Percentiles rank a stretch among this genome's conserved stretches.
Conservation (phyloP, 1,284 basidiomycete species). For the Ustanciosporium gigantosporum region DNA sequence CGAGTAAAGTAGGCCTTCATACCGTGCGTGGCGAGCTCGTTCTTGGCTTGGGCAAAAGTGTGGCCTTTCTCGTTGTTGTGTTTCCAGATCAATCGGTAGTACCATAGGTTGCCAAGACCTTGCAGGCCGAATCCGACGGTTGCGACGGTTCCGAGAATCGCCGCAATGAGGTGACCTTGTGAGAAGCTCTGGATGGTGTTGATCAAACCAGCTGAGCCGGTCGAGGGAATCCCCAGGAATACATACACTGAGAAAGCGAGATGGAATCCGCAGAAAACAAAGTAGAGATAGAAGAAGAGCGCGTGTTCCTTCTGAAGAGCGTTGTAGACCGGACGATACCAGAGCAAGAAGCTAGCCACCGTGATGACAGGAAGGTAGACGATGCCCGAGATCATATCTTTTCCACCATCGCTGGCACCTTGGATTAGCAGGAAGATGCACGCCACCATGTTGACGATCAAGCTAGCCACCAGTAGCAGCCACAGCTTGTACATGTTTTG, state of each 20-base stretch:
- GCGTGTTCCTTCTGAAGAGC: conserved; percentile 85
- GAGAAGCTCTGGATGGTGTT: conserved; percentile 73
- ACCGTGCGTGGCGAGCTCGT: conserved; percentile 80
- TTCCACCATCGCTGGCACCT: conserved; percentile 75
- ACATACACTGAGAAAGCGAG: conserved; percentile 75
- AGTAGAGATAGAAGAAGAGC: conserved; percentile 64
- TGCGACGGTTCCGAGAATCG: conserved; percentile 73
- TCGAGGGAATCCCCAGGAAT: conserved; percentile 66
- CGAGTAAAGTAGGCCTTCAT: conserved; percentile 76
- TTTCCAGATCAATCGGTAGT: conserved; percentile 79
- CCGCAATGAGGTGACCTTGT: conserved; percentile 26
- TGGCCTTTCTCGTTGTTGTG: conserved; percentile 72
- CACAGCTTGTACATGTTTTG: conserved; percentile 69
- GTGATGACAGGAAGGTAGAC: conserved; percentile 84
- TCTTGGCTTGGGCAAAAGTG: conserved; percentile 71
- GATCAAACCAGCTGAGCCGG: conserved; percentile 92
- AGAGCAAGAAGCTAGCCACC: conserved; percentile 80
- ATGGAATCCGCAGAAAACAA: conserved; percentile 78
- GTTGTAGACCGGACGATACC: conserved; percentile 88
- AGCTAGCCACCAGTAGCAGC: conserved; percentile 67
- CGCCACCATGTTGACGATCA: conserved; percentile 86
- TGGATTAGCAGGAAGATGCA: conserved; percentile 82
- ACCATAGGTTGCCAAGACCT: conserved; percentile 77
- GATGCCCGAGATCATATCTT: conserved; percentile 70
- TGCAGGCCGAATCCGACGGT: conserved; percentile 87